Evolutionary conservation across 305 asterid genomes (phyloP), one percentile per base, ranked within the genome.

Genomic region (Vinca major): DNA sequence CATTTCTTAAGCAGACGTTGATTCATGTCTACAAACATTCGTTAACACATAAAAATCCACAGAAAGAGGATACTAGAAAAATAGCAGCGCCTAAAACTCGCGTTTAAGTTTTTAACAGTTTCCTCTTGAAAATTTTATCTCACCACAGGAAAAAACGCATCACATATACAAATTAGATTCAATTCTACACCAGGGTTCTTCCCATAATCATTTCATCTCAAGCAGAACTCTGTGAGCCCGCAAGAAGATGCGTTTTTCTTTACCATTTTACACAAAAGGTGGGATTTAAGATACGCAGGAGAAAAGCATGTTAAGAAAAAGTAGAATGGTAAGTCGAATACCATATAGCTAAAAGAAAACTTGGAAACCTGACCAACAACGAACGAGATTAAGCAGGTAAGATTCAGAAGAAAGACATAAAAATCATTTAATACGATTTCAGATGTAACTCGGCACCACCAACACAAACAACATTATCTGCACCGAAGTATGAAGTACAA

Each of bases 261-360:
- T 8, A 62, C 1, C 63, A 3, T 57, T 33, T 16, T 39, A 13
- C 62, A 47, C 37, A 70, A 48, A 47, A 40, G 20, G 7, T 51
- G 16, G 37, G 36, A 20, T 71, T 41, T 44, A 71, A n/a, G 20
- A 45, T 19, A 56, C 8, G 55, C 12, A 52, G 64, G 57, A 71
- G 12, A 33, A 19, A 8, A 4, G 21, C 62, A 49, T 7, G n/a
- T 50, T 20, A 61, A 62, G 37, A 14, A 12, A 67, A 26, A 61
- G 14, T 51, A 62, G 19, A 13, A 21, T 43, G 5, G 5, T 5
- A 12, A 21, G 4, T 6, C 33, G 9, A 43, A 45, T 16, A 41
- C 17, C 16, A 17, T 0, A 3, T 45, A 26, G 54, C 20, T 50
- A 16, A 49, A 53, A 26, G 33, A 1, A 45, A 39, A 12, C 7